phyloP scores from a whole-genome alignment of 2,329 filamentous ascomycete genomes.

The Harringtonia lauricola region DNA sequence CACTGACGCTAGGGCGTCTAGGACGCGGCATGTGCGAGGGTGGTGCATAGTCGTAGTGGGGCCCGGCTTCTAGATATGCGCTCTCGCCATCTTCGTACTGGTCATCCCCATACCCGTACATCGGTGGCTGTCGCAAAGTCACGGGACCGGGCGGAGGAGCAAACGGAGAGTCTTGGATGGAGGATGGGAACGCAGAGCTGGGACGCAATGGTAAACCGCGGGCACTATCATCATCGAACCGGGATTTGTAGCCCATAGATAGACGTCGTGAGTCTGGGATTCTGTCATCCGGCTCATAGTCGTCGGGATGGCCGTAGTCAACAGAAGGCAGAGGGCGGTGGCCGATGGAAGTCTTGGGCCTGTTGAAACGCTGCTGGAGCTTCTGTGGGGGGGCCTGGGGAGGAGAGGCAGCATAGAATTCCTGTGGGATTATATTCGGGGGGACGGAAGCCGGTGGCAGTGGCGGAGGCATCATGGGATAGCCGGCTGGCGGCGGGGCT shows the following conservation, averaged over 20 bases:
- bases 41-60: conserved; percentile 18
- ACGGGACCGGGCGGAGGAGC: conserved; percentile 17
- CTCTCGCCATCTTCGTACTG: conserved; percentile 23
- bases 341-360: conserved; percentile 28
- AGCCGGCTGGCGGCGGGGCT: neutral
- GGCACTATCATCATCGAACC: conserved; percentile 30
- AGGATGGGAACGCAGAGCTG: conserved; percentile 27
- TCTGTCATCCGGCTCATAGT: conserved; percentile 28
- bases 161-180: conserved; percentile 14
- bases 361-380: conserved; percentile 14
- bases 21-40: conserved; percentile 6
- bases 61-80: conserved; percentile 19
- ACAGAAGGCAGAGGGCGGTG: conserved; percentile 17
- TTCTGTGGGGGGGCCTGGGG: conserved; percentile 1
- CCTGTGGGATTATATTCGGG: neutral
- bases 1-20: conserved; percentile 23
- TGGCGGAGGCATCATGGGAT: conserved; percentile 2
- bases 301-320: conserved; percentile 24
- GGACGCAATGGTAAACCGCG: conserved; percentile 33
- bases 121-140: conserved; percentile 11
- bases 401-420: neutral
- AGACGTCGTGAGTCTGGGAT: conserved; percentile 25
- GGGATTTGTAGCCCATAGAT: conserved; percentile 28
- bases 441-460: neutral
- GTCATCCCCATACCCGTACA: conserved; percentile 22